Evolutionary conservation across 1,139 yeast genomes (phyloP), one percentile per base, ranked within the genome.

Genomic region (Candida buenavistaensis): DNA sequence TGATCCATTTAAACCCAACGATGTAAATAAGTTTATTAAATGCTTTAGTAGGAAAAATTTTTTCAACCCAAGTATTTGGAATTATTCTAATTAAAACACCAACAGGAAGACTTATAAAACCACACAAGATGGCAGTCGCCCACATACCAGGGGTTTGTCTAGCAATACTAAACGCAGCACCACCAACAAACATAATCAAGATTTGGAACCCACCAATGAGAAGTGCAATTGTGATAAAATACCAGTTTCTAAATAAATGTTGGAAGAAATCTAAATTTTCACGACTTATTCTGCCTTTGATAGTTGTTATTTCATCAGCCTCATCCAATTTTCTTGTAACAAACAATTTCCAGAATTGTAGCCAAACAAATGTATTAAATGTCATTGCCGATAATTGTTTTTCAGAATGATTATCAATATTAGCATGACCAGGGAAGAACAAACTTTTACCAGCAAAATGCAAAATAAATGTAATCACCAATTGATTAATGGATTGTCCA

Each of bases 291-390:
- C 94, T 73, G 22, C 73, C 84, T 41, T 68, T 68, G 31, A 83
- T 65, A 3, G 62, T 68, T 2, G 67, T 64, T 22, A 82, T 65
- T 24, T 83, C 88, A 50, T 82, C 88, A 35, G 82, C 88, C 66
- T 92, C 97, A 59, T 92, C 97, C 39, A 92, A 68, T 47, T 95
- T 86, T 54, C 99, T 78, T 5, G 96, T 82, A 27, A 89, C 95
- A 52, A 92, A 79, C 64, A 92, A 74, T 52, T 92, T 89, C 78
- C 94, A 92, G 56, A 90, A 84, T 64, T 92, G 99, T 62, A 92
- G 71, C 98, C 98, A 92, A 35, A 92, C 98, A 72, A 92, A 92
- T 0, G 97, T 75, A 59, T 94, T 92, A 68, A 92, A 92, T 2
- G 95, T 90, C 77, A 90, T 71, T 3, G 97, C 89, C 47, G 80